Conservation (phyloP, 1,284 basidiomycete species). For the Phellopilus nigrolimitatus region DNA sequence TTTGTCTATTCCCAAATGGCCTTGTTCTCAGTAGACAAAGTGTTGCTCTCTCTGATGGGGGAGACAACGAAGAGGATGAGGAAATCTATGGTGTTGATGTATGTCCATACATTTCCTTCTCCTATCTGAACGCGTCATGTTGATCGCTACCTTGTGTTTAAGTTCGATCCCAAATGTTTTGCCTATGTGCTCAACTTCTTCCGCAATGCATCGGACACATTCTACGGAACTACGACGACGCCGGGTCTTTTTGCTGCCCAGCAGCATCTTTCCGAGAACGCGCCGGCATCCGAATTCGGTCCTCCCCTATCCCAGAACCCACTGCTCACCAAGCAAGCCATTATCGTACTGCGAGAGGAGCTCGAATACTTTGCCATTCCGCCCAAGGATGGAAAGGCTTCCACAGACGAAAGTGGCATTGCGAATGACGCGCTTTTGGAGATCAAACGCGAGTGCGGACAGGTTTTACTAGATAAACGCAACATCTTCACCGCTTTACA, state of each 20-base stretch:
- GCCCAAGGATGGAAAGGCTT: slow-evolving; percentile 54
- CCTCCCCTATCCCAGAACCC: slow-evolving; percentile 78
- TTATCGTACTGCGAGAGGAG: slow-evolving; percentile 97
- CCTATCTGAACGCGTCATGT: slow-evolving; percentile 7
- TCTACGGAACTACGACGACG: slow-evolving; percentile 80
- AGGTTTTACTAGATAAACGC: slow-evolving; percentile 81
- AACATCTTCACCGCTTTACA: slow-evolving; percentile 98
- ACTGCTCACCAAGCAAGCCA: slow-evolving; percentile 92
- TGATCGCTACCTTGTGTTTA: not conserved
- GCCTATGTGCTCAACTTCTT: slow-evolving; percentile 92
- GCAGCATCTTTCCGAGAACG: slow-evolving; percentile 67
- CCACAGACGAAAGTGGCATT: slow-evolving; percentile 73
- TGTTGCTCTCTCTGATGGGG: slow-evolving; percentile 65
- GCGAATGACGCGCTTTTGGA: slow-evolving; percentile 74
- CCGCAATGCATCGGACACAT: slow-evolving; percentile 78
- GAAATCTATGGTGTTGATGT: slow-evolving; percentile 96
- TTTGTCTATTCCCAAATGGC: slow-evolving; percentile 97
- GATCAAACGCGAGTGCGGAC: slow-evolving; percentile 81
- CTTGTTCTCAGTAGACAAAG: slow-evolving; percentile 89
- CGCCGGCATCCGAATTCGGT: slow-evolving; percentile 57
- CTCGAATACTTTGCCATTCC: slow-evolving; percentile 98
- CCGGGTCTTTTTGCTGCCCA: slow-evolving; percentile 79
- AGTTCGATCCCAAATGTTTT: slow-evolving; percentile 98
- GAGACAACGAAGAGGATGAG: slow-evolving; percentile 83
- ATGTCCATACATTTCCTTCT: slow-evolving; percentile 35